These are phyloP conservation scores for Fusarium annulatum DNA, from an alignment of 2,329 filamentous ascomycete genomes.

Conservation along the genomic window DNA sequence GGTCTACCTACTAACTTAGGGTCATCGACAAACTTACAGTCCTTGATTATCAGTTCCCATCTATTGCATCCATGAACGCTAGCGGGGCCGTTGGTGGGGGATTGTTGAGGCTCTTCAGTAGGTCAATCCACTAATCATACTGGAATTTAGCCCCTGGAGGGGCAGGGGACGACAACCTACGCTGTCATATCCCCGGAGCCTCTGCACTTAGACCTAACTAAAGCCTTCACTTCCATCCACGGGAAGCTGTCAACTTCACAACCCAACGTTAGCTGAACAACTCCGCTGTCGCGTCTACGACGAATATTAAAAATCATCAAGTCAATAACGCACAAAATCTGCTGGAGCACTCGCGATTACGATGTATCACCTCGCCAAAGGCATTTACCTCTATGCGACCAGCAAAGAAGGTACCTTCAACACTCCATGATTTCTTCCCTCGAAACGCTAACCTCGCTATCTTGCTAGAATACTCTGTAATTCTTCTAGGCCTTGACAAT, in stretches of 20 bases:
- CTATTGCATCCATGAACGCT: conserved; percentile 5
- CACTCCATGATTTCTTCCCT: conserved; percentile 2
- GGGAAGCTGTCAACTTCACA: background rate
- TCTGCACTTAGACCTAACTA: background rate
- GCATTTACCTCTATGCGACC: conserved; percentile 92
- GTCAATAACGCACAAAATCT: background rate
- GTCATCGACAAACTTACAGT: background rate
- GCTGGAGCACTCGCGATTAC: conserved; percentile 4
- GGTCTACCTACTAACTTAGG: background rate
- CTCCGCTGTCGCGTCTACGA: conserved; percentile 4
- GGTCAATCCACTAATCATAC: conserved; percentile 21
- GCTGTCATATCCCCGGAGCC: background rate
- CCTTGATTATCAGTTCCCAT: background rate
- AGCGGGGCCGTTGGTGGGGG: conserved; percentile 15
- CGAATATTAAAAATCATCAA: background rate
- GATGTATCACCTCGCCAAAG: conserved; percentile 98
- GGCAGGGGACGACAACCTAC: background rate
- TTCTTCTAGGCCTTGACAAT: conserved; percentile 96
- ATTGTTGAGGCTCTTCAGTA: conserved; percentile 34
- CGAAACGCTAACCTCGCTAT: conserved; percentile 8
- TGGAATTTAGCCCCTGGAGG: conserved; percentile 7
- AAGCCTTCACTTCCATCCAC: background rate
- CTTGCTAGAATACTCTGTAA: conserved; percentile 87
- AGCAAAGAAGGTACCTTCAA: conserved; percentile 85
- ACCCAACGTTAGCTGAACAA: background rate